Conservation (phyloP, 2,329 filamentous ascomycete species). For the Simplicillium aogashimaense region DNA sequence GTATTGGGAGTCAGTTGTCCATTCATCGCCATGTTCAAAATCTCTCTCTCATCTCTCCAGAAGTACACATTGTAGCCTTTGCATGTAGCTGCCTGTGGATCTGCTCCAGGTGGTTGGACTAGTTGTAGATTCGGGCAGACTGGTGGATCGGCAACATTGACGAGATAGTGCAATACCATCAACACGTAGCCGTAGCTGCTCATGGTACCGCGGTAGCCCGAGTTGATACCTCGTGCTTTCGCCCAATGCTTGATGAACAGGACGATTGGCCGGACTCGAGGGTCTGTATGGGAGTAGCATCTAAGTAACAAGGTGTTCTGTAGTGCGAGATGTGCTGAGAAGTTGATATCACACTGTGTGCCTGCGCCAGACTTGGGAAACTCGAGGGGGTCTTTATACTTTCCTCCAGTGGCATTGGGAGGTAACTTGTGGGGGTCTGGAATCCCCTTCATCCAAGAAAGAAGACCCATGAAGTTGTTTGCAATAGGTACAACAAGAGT, state of each 20-base stretch:
- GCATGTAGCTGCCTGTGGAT: constrained; percentile 27
- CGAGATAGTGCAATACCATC: constrained; percentile 85
- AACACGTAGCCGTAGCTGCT: constrained; percentile 87
- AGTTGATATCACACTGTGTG: constrained; percentile 90
- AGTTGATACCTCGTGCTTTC: constrained; percentile 76
- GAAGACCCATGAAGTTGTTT: constrained; percentile 17
- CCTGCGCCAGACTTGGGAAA: constrained; percentile 69
- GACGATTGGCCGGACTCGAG: constrained; percentile 67
- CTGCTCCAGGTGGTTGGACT: constrained; percentile 28
- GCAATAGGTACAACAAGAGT: constrained; percentile 26
- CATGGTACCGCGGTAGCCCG: constrained; percentile 73
- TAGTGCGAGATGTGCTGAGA: constrained; percentile 71
- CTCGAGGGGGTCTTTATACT: constrained; percentile 54
- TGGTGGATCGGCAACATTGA: constrained; percentile 71
- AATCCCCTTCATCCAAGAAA: constrained; percentile 34
- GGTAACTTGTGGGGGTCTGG: constrained; percentile 39
- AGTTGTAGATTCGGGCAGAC: constrained; percentile 77
- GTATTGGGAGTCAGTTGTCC: constrained; percentile 57
- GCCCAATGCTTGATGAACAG: constrained; percentile 89
- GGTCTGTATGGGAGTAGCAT: constrained; percentile 73
- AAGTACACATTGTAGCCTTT: constrained; percentile 66
- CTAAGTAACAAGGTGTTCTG: constrained; percentile 77
- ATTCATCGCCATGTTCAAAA: constrained; percentile 46
- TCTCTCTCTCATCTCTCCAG: constrained; percentile 65
- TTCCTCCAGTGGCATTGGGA: constrained; percentile 41